Base-by-base conservation (phyloP, 2,329 filamentous ascomycete species). In the Neopestalotiopsis clavispora region DNA sequence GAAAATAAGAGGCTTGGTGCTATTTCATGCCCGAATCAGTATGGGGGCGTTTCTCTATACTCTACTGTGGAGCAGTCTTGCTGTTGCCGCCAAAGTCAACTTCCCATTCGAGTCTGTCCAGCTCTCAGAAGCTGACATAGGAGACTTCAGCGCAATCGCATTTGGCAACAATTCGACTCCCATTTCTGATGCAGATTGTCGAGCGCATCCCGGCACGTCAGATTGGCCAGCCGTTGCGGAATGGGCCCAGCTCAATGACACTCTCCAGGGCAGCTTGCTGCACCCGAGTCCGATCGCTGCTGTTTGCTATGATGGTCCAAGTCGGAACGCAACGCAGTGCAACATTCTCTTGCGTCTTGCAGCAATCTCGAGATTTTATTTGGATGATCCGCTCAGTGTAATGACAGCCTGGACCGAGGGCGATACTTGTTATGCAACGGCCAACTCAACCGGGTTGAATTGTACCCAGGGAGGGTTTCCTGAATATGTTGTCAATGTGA, bases 401-500 rank as follows among this genome's bases (percentile, higher is more conserved):
- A 49, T 78, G 49, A 72, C 75, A 0, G 71, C 75, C 32, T 80
- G 78, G 79, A 72, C 78, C 2, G 74, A 81, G 66, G 79, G 79
- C 0, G 74, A 73, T 52, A 80, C 79, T 6, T 80, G 79, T 52
- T 69, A 73, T 40, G 72, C 75, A 7, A 70, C 72, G 4, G 57
- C 68, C 28, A 69, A 72, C 6, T 67, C 75, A 4, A 30, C 70
- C 2, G 77, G 76, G 2, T 77, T 75, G 49, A 52, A 52, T 20
- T 81, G 80, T 68, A 81, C 75, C 1, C 73, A 74, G 12, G 79
- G 80, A 4, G 78, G 78, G 4, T 78, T 78, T 56, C 78, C 79
- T 0, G 76, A 75, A 14, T 81, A 80, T 12, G 78, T 79, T 2
- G 76, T 82, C 20, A 81, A 81, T 57, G 80, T 78, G 1, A 81